Conservation (phyloP, 768 basidiomycete genomes). For the Lyophyllum atratum region DNA sequence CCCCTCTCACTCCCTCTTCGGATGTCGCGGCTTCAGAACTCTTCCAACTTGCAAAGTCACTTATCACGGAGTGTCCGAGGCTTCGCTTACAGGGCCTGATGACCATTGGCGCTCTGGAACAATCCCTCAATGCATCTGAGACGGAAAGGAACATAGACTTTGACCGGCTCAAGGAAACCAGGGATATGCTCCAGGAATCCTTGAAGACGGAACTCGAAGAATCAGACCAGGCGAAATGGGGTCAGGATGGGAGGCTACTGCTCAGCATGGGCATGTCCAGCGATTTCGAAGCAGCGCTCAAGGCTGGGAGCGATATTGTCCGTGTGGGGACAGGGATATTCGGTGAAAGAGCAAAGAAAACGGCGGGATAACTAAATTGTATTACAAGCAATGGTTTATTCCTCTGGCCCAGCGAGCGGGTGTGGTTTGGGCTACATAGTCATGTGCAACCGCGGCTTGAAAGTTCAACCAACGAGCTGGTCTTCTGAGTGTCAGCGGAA, state of each 20-base stretch:
- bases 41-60: constrained; percentile 63
- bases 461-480: not conserved
- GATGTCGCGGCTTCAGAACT: constrained; percentile 50
- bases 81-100: constrained; percentile 86
- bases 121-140: constrained; percentile 58
- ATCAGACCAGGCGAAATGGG: constrained; percentile 39
- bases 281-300: constrained; percentile 87
- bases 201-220: constrained; percentile 34
- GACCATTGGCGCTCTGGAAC: constrained; percentile 90
- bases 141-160: constrained; percentile 70
- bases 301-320: constrained; percentile 83
- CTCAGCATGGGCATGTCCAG: constrained; percentile 98
- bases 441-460: not conserved
- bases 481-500: not conserved
- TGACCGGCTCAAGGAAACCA: constrained; percentile 60
- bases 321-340: constrained; percentile 92
- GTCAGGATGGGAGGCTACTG: constrained; percentile 53
- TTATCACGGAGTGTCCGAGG: constrained; percentile 72
- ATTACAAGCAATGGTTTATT: not conserved
- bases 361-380: constrained; percentile 7
- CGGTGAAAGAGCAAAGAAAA: constrained; percentile 66
- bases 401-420: not conserved
- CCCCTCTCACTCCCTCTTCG: constrained; percentile 48
- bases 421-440: not conserved
- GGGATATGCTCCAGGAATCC: constrained; percentile 53